A percentile compares a stretch with the other conserved stretches of the same genome.
phyloP scores from a whole-genome alignment of 106 monocot species.

The Cymbidium sinense region DNA sequence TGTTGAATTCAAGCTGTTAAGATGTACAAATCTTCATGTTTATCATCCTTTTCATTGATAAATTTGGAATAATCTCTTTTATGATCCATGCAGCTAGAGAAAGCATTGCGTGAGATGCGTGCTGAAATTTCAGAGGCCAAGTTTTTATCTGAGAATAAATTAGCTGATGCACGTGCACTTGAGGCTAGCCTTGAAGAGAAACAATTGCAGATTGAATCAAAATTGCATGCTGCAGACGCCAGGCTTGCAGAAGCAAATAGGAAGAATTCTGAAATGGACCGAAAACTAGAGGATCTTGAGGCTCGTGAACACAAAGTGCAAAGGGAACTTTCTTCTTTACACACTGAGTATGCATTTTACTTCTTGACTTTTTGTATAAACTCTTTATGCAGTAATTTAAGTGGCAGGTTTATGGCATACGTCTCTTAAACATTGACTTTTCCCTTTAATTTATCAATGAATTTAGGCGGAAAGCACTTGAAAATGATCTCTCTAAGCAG shows the following conservation, averaged over 20 bases:
- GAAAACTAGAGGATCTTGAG: slow-evolving; percentile 70
- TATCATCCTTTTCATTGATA: neutral
- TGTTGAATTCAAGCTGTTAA: neutral
- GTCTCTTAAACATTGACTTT: neutral
- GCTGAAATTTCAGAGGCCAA: slow-evolving; percentile 67
- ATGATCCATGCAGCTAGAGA: slow-evolving; percentile 58
- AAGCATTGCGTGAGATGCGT: slow-evolving; percentile 74
- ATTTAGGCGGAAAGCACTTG: slow-evolving; percentile 45
- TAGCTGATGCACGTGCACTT: slow-evolving; percentile 67
- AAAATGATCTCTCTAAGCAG: slow-evolving; percentile 56
- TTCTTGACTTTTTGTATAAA: neutral
- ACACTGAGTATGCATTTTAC: slow-evolving; percentile 52
- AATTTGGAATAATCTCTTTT: neutral
- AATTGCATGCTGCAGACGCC: slow-evolving; percentile 70
- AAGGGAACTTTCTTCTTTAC: slow-evolving; percentile 53
- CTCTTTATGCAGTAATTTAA: neutral
- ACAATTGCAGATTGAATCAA: slow-evolving; percentile 59
- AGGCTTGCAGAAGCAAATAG: slow-evolving; percentile 86
- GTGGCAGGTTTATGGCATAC: neutral
- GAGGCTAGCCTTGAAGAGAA: slow-evolving; percentile 73
- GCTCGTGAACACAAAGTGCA: slow-evolving; percentile 59
- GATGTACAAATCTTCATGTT: neutral
- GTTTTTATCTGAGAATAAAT: slow-evolving; percentile 65
- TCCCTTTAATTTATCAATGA: neutral
- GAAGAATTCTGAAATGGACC: slow-evolving; percentile 67